Evolutionary conservation across 2,329 filamentous ascomycete species (phyloP).

Genomic region (Dryadomyces quercus-mongolicae): DNA sequence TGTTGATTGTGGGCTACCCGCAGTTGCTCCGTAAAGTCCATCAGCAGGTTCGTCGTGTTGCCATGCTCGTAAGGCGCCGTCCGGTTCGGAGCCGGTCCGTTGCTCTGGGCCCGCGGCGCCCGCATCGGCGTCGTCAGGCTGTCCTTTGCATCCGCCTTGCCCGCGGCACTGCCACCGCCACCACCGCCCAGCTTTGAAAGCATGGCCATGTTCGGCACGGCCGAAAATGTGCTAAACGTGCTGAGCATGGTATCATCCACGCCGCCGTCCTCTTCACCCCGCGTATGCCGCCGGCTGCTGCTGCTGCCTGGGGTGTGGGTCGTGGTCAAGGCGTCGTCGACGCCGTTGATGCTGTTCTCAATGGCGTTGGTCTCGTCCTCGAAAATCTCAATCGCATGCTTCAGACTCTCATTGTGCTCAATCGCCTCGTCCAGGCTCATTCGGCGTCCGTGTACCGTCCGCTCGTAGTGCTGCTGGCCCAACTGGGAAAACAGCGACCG

Average conservation of each 20-base stretch:
- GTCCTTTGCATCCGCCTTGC: constrained; percentile 43
- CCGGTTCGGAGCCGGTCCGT: constrained; percentile 19
- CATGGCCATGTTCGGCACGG: constrained; percentile 51
- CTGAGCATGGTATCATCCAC: constrained; percentile 66
- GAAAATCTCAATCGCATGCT: constrained; percentile 49
- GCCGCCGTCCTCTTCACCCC: constrained; percentile 28
- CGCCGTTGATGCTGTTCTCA: constrained; percentile 11
- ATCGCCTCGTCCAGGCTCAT: constrained; percentile 41
- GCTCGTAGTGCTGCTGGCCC: constrained; percentile 9
- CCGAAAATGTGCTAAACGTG: constrained; percentile 81
- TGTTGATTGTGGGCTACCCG: constrained; percentile 28
- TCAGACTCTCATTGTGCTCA: constrained; percentile 41
- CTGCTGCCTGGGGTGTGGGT: constrained; percentile 26
- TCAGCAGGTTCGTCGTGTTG: constrained; percentile 65
- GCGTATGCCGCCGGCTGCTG: constrained; percentile 4
- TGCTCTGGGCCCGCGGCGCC: constrained; percentile 2
- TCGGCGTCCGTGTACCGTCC: constrained; percentile 21
- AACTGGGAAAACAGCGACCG: constrained; percentile 8
- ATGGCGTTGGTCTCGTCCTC: constrained; percentile 36
- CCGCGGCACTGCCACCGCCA: constrained; percentile 29
- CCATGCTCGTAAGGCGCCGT: constrained; percentile 35
- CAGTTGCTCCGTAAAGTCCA: constrained; percentile 77
- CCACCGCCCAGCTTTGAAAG: not conserved
- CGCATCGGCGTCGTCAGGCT: constrained; percentile 18
- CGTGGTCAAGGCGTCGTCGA: constrained; percentile 11